Base-by-base conservation (phyloP, 2,329 filamentous ascomycete genomes). In the Cladosporium velox region DNA sequence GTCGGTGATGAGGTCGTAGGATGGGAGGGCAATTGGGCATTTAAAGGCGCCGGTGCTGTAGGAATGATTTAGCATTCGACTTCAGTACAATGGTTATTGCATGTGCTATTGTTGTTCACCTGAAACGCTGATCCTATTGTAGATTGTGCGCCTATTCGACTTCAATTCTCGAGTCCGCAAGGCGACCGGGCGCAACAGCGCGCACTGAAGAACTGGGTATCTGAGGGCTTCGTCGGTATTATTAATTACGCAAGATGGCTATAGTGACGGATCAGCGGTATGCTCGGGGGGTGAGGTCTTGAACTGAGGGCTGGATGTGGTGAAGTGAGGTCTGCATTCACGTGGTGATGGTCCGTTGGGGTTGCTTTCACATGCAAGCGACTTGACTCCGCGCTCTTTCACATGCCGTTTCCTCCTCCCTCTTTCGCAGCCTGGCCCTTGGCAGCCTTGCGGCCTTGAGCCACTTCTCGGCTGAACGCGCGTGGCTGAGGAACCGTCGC, bases 101-200 rank as follows among this genome's bases (percentile, higher is more conserved):
- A 64, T 47, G 35, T 57, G 61, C 51, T 64, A 64, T 64, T 64
- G 61, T 64, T 47, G 49, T 64, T 52, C 55, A 52, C 51, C 55
- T 52, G 21, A n/a, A 57, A 57, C 32, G 51, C 12, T 12, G 51
- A 34, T 64, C 34, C 61, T 64, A 64, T 64, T 64, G 61, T 59
- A 8, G 15, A 47, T 21, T 28, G 57, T 28, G 57, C 57, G 34
- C 57, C 34, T 59, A 12, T 63, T 38, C 26, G 35, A 30, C 61
- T 35, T 57, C 35, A 57, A 35, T n/a, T 30, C 30, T 57, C 61
- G 61, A 64, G 61, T 64, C 51, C 51, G 26, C 35, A 28, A 35
- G 60, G 49, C 60, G 38, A 44, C 60, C 60, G 34, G 61, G 51
- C 61, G 61, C 61, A 64, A 55, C 52, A 55, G 52, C 52, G 52